These are phyloP conservation scores for Aspergillus egyptiacus DNA, from an alignment of 495 filamentous ascomycete genomes.

Conservation along the genomic window DNA sequence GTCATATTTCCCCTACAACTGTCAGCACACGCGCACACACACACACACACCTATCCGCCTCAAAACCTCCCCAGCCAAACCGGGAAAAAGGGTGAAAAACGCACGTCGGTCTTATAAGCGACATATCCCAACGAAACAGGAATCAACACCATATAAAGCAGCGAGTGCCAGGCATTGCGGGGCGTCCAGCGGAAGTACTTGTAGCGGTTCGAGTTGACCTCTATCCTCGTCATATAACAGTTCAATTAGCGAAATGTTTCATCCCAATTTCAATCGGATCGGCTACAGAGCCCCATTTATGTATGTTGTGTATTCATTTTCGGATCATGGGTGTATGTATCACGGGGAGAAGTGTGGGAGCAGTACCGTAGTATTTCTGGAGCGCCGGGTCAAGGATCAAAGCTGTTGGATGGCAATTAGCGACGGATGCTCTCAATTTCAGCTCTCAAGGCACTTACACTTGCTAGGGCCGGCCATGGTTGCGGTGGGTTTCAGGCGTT, in stretches of 20 bases:
- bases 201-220: conserved; percentile 78
- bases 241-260: background rate
- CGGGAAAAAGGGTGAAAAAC: conserved; percentile 23
- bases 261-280: background rate
- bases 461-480: conserved; percentile 48
- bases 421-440: background rate
- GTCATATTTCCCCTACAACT: conserved; percentile 71
- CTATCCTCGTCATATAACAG: conserved; percentile 43
- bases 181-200: conserved; percentile 93
- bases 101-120: conserved; percentile 76
- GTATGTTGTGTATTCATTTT: no score
- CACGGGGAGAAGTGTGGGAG: conserved; percentile 13
- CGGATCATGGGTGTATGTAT: background rate
- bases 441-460: conserved; percentile 24
- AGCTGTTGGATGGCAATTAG: conserved; percentile 22
- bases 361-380: conserved; percentile 65
- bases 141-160: conserved; percentile 65
- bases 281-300: no score
- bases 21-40: background rate
- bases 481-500: conserved; percentile 18
- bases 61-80: background rate
- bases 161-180: conserved; percentile 69
- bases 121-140: conserved; percentile 63
- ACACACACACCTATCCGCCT: conserved; percentile 6
- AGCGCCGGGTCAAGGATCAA: conserved; percentile 71